Evolutionary conservation across 2,329 filamentous ascomycete species (phyloP), one percentile per base, ranked within the genome.

Genomic region (Aspergillus ochraceoroseus): DNA sequence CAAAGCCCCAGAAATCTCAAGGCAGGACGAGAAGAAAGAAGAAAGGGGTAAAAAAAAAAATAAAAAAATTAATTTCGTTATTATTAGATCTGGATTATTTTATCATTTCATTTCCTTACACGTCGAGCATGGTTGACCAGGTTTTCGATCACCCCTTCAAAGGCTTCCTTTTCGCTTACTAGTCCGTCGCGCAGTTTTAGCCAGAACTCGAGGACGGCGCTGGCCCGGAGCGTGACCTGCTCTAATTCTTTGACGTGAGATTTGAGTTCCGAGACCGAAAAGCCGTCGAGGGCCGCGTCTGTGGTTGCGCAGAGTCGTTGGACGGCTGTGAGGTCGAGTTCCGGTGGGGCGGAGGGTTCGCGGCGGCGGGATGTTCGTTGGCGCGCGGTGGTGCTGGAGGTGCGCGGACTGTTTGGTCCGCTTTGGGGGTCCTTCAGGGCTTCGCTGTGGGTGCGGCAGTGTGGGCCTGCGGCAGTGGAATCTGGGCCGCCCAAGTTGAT

Each of bases 81-180:
- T n/a, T n/a, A n/a, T n/a, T n/a, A n/a, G n/a, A n/a, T n/a, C n/a
- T n/a, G n/a, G n/a, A n/a, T n/a, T n/a, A n/a, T n/a, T n/a, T n/a
- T 17, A 41, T 20, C 12, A n/a, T 19, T 41, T 31, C 31, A 51
- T 68, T 89, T 92, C 59, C 87, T 77, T 41, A 87, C 80, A 68
- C 89, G 87, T 62, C 87, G 76, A 34, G 87, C 87, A 68, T 94
- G 87, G 64, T 88, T 92, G 29, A 95, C 90, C 51, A 96, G 66
- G 63, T 95, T 95, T 68, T 95, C 90, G 74, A 96, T 95, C 11
- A 96, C 90, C 0, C 87, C 88, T 62, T 96, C 90, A 62, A 95
- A 92, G 2, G 88, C 87, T 61, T 95, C 90, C 53, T 92, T 83
- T 60, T 96, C 90, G 27, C 86, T 86, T 49, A 94, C 70, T 55